Conservation (phyloP, 2,329 filamentous ascomycete genomes). For the Talaromyces marneffei region DNA sequence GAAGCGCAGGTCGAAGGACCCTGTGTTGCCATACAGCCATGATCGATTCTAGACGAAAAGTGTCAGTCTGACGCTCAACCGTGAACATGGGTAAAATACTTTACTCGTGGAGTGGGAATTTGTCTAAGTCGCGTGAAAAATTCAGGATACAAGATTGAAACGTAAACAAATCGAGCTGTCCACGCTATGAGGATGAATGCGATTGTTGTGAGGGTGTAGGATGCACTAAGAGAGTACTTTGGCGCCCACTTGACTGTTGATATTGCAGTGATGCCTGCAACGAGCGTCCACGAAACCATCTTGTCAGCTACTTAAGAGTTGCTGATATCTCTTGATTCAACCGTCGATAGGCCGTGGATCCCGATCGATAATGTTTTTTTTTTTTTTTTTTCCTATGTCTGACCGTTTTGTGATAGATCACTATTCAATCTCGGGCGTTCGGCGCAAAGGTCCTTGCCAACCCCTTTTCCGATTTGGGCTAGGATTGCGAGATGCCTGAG, state of each 20-base stretch:
- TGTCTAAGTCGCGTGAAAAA: constrained; percentile 55
- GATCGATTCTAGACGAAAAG: constrained; percentile 29
- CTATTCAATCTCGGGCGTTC: background rate
- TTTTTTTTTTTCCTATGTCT: too few relatives aligned
- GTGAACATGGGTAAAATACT: constrained; percentile 16
- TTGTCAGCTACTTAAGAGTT: background rate
- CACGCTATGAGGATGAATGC: constrained; percentile 21
- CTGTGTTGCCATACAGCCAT: constrained; percentile 44
- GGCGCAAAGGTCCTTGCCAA: background rate
- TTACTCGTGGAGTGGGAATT: constrained; percentile 49
- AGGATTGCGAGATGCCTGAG: background rate
- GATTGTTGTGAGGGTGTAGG: constrained; percentile 22
- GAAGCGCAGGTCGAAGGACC: constrained; percentile 31
- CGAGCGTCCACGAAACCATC: constrained; percentile 10
- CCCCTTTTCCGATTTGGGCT: background rate
- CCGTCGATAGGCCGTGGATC: background rate
- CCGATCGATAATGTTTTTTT: background rate
- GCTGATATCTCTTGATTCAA: background rate
- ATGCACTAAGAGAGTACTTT: constrained; percentile 16
- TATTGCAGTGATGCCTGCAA: constrained; percentile 2
- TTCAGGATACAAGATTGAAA: constrained; percentile 51
- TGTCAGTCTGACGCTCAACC: background rate
- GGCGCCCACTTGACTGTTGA: background rate
- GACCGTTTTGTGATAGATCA: background rate
- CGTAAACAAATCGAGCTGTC: constrained; percentile 25